Percentiles rank a stretch among this genome's conserved stretches.
Evolutionary conservation across 2,329 filamentous ascomycete genomes (phyloP).

Genomic region (Diaporthe helianthi): DNA sequence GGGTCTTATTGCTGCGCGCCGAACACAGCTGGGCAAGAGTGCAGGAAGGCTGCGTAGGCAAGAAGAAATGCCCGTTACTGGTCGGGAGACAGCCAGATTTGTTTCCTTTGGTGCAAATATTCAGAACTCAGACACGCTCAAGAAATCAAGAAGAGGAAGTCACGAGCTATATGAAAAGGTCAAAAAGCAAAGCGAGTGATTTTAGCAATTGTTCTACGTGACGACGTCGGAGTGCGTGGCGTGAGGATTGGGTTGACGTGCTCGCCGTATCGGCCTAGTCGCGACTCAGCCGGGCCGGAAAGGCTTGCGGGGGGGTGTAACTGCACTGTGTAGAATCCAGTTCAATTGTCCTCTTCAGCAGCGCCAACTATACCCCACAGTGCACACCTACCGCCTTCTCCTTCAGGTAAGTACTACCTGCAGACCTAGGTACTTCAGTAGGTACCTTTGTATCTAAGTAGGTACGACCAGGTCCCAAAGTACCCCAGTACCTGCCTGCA

Average conservation of each 20-base stretch:
- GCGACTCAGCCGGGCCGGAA: constrained; percentile 28
- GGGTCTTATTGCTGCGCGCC: not conserved
- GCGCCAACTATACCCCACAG: not conserved
- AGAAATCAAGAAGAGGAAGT: not conserved
- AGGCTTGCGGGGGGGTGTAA: too few relatives aligned
- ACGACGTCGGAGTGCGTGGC: constrained; percentile 8
- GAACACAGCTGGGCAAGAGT: not conserved
- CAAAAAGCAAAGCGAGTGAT: not conserved
- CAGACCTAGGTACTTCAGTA: not conserved
- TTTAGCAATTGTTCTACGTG: not conserved
- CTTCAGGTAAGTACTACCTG: not conserved
- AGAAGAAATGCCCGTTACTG: not conserved
- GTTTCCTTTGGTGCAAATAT: not conserved
- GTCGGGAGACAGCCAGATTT: not conserved
- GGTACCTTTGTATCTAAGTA: not conserved
- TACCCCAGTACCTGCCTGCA: constrained; percentile 4
- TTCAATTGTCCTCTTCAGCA: constrained; percentile 6
- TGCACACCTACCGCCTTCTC: constrained; percentile 23
- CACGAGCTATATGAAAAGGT: not conserved
- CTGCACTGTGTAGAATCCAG: too few relatives aligned
- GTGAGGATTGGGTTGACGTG: constrained; percentile 14
- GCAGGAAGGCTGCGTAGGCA: not conserved
- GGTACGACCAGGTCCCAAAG: not conserved
- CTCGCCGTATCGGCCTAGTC: constrained; percentile 21
- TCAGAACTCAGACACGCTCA: not conserved